phyloP scores from a whole-genome alignment of 176 grass and related monocot genomes.

The Carex scoparia region DNA sequence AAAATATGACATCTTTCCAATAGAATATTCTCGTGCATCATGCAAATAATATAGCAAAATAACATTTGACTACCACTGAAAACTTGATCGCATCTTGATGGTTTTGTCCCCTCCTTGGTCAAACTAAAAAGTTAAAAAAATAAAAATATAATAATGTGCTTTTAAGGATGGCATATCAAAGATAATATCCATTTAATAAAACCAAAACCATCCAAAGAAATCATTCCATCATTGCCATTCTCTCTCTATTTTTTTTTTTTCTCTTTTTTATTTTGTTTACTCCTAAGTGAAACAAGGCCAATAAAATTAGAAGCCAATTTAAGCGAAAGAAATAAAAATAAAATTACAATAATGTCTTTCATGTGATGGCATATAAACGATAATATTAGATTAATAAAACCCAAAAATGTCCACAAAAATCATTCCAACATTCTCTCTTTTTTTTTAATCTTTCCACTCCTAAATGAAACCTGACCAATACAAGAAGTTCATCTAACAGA shows the following conservation, averaged over 20 bases:
- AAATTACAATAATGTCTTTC: no score
- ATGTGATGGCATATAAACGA: no score
- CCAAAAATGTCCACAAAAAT: no score
- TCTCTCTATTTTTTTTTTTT: no score
- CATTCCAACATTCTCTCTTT: no score
- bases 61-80: constrained; percentile 8
- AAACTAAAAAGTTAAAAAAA: constrained; percentile 5
- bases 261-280: not conserved
- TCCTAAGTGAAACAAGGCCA: not conserved
- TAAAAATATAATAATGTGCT: not conserved
- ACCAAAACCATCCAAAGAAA: not conserved
- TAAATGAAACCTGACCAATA: no score
- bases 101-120: not conserved
- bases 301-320: constrained; percentile 1
- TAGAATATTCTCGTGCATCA: constrained; percentile 7
- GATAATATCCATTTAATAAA: not conserved
- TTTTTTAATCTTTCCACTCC: no score
- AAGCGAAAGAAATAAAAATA: not conserved
- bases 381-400: no score
- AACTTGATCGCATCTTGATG: not conserved
- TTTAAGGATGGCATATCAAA: not conserved
- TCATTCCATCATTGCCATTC: not conserved
- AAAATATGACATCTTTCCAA: not conserved
- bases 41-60: constrained; percentile 15
- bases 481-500: not conserved